Percentiles rank a stretch among this genome's conserved stretches.
phyloP scores from a whole-genome alignment of 495 filamentous ascomycete species.

The Bacidia rubella region DNA sequence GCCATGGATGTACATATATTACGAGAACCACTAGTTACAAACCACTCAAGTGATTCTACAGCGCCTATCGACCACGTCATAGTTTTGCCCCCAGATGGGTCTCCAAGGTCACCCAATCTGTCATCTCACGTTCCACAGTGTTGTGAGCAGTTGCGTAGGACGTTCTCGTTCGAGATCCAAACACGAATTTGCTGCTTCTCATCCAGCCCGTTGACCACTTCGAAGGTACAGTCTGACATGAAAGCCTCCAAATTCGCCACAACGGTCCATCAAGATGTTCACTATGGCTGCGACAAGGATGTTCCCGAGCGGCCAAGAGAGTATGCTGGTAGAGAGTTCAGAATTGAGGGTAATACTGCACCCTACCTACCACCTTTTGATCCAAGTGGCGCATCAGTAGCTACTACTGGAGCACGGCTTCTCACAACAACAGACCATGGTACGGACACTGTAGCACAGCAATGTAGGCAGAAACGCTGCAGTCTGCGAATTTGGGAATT shows the following conservation, averaged over 20 bases:
- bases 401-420: constrained; percentile 40
- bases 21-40: not conserved
- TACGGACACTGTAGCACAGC: constrained; percentile 36
- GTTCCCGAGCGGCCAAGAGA: constrained; percentile 66
- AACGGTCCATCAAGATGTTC: constrained; percentile 73
- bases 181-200: constrained; percentile 1
- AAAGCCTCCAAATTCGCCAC: constrained; percentile 26
- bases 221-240: constrained; percentile 23
- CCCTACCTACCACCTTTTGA: constrained; percentile 76
- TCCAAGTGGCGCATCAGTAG: constrained; percentile 40
- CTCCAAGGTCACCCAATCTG: not conserved
- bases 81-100: not conserved
- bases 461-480: constrained; percentile 33
- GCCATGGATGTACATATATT: constrained; percentile 25
- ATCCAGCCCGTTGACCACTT: constrained; percentile 20
- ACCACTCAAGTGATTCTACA: not conserved
- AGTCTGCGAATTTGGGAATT: constrained; percentile 53
- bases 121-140: constrained; percentile 6
- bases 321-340: constrained; percentile 84
- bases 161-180: not conserved
- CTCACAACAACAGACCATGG: constrained; percentile 31
- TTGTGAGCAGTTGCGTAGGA: constrained; percentile 7
- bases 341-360: constrained; percentile 55
- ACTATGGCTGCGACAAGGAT: constrained; percentile 76
- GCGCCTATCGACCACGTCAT: constrained; percentile 9